Evolutionary conservation across 2,329 filamentous ascomycete species (phyloP), one percentile per base, ranked within the genome.

Genomic region (Orbilia blumenaviensis): DNA sequence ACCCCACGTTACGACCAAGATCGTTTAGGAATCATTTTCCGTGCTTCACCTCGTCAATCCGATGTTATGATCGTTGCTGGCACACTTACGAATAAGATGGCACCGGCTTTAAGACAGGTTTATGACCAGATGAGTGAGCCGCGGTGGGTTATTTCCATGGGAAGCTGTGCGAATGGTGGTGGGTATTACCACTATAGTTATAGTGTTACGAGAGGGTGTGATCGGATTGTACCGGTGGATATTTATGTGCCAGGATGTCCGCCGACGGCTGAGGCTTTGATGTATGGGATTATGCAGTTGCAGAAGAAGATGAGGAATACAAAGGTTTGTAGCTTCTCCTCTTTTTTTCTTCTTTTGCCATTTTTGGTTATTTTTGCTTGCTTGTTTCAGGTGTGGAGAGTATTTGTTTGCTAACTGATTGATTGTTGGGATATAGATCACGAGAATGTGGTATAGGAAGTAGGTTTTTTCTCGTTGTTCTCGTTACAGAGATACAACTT

Each of bases 81-180:
- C 74, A 97, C 93, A 29, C 88, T 97, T 77, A 96, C 92, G 80
- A 97, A 97, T 87, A 97, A 97, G 86, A 97, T 97, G 93, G 93
- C 92, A 0, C 92, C 93, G 1, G 93, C 93, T 34, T 85, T 97
- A 81, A 88, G 93, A 83, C 92, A 95, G 84, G 91, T 96, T 77
- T 97, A 97, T 85, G 93, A 97, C 83, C 93, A 96, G 86, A 96
- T 96, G 93, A 92, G 93, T 29, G 93, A 96, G 32, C 93, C 93
- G 16, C 88, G 91, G 81, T 96, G 92, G 92, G 83, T 86, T 21
- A 88, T 91, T 81, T 92, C 89, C 80, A 94, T 94, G 92, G 92
- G 92, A 10, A 92, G 89, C 81, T 94, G 92, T 83, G 92, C 92
- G 76, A 94, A 94, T 83, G 92, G 92, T 61, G 92, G 92, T 77